These are phyloP conservation scores for Alternaria sp. DNA, from an alignment of 2,329 filamentous ascomycete genomes.

Conservation along the genomic window DNA sequence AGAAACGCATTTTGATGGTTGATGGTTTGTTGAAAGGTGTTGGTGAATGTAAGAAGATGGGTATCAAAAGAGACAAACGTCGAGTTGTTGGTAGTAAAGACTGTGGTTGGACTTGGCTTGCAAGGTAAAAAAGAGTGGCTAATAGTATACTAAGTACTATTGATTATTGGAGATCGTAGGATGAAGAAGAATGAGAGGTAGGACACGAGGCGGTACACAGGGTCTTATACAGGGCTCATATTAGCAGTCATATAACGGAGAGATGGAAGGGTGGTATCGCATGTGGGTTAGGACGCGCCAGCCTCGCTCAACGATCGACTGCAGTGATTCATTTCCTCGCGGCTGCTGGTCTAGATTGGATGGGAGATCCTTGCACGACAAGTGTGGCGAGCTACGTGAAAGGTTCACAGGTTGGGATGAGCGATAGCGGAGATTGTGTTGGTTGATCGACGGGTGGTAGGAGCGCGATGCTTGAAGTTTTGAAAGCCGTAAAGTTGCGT, in stretches of 20 bases:
- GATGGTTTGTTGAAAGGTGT: slow-evolving; percentile 1
- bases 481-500: neutral
- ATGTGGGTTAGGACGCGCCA: slow-evolving; percentile 17
- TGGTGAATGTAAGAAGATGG: slow-evolving; percentile 14
- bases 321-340: slow-evolving; percentile 9
- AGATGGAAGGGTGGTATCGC: neutral
- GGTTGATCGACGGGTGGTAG: slow-evolving; percentile 12
- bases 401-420: slow-evolving; percentile 4
- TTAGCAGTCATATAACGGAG: slow-evolving; percentile 23
- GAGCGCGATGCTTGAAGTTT: slow-evolving; percentile 8
- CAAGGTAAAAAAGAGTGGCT: slow-evolving; percentile 40
- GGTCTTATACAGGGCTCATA: slow-evolving; percentile 28
- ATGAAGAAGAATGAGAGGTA: slow-evolving; percentile 5
- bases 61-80: slow-evolving; percentile 17
- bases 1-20: slow-evolving; percentile 44
- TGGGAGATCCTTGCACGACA: slow-evolving; percentile 9
- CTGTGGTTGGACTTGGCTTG: slow-evolving; percentile 16
- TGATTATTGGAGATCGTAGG: slow-evolving; percentile 26
- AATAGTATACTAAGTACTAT: slow-evolving; percentile 38
- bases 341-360: slow-evolving; percentile 8
- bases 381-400: slow-evolving; percentile 1
- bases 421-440: slow-evolving; percentile 19
- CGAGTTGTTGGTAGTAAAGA: slow-evolving; percentile 22
- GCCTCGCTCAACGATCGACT: slow-evolving; percentile 16
- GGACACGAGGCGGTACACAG: slow-evolving; percentile 7